Base-by-base conservation (phyloP, 225 moss, liverwort and hornwort species). In the Physcomitrellopsis africana region DNA sequence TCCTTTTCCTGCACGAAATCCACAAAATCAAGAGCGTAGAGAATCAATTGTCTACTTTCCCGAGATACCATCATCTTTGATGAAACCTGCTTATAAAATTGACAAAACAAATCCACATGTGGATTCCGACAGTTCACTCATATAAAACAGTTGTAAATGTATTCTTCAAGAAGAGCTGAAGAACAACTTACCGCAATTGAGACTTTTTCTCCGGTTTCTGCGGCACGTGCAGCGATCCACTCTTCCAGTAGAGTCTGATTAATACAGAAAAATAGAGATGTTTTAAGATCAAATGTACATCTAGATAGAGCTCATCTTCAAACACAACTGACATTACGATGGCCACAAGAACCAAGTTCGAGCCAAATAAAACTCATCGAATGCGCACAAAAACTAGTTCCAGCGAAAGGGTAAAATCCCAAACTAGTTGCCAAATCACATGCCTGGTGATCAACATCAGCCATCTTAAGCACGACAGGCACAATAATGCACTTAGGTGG, bases 381-480 rank as follows among this genome's bases (percentile, higher is more conserved):
- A 26, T 24, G 45, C 26, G 8, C 12, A 55, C 26, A 13, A 2
- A 27, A 65, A 9, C 47, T 67, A 1, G 3, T 65, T 27, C 29
- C 15, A 67, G 9, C 13, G 5, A 67, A 58, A 4, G 13, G 15
- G 9, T 8, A 51, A 73, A 49, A 37, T 7, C 24, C 15, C 17
- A 10, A 41, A 22, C 14, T 67, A 4, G 51, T 16, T 37, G 49
- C 49, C 48, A 12, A 20, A 12, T 10, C 8, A n/a, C 51, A 57
- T 63, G 91, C 91, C 93, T 89, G 81, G 75, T 94, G 84, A 73
- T 91, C 93, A 43, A 83, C 76, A 13, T 90, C 91, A 46, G 85
- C 89, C 93, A 94, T 94, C 80, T 78, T 89, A 42, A 94, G 80
- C 29, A 91, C 85, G 65, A 94, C 83, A 13, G 93, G 93, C 47